These are phyloP conservation scores for Pyricularia grisea DNA, from an alignment of 2,329 filamentous ascomycete genomes.

Conservation along the genomic window DNA sequence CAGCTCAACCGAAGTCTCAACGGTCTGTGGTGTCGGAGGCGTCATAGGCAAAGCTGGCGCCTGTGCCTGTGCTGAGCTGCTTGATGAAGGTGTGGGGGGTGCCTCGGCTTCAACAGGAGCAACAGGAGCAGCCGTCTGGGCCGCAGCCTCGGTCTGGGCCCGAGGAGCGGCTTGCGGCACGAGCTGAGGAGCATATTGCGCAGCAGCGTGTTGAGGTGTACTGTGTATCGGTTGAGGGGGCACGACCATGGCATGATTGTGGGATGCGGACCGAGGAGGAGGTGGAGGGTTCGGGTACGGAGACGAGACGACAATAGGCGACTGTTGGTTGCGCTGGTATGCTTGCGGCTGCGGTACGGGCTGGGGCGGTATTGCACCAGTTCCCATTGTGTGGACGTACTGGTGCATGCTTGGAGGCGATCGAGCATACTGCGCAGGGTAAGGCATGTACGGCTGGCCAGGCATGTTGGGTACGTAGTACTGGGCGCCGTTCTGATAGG, in stretches of 20 bases:
- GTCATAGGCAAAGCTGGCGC: constrained; percentile 30
- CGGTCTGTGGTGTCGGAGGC: constrained; percentile 34
- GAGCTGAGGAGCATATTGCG: not conserved
- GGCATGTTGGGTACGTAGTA: constrained; percentile 21
- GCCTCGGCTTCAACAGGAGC: constrained; percentile 7
- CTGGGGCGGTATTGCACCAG: constrained; percentile 24
- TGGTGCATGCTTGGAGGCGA: constrained; percentile 44
- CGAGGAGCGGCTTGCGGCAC: not conserved
- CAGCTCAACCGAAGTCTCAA: constrained; percentile 2
- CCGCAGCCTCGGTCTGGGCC: not conserved
- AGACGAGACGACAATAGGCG: constrained; percentile 37
- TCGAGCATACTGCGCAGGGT: constrained; percentile 35
- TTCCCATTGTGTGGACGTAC: constrained; percentile 42
- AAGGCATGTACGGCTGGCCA: constrained; percentile 32
- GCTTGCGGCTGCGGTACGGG: constrained; percentile 25
- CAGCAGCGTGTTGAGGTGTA: not conserved
- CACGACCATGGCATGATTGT: constrained; percentile 3
- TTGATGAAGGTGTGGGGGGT: constrained; percentile 44
- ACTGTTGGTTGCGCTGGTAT: constrained; percentile 39
- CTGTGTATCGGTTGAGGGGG: constrained; percentile 1
- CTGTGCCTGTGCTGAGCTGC: constrained; percentile 31
- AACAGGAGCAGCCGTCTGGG: not conserved
- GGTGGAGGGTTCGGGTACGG: constrained; percentile 45
- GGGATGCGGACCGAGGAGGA: constrained; percentile 22
- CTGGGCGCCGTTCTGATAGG: constrained; percentile 39